These are phyloP conservation scores for Podospora australis DNA, from an alignment of 495 filamentous ascomycete genomes.

Conservation along the genomic window DNA sequence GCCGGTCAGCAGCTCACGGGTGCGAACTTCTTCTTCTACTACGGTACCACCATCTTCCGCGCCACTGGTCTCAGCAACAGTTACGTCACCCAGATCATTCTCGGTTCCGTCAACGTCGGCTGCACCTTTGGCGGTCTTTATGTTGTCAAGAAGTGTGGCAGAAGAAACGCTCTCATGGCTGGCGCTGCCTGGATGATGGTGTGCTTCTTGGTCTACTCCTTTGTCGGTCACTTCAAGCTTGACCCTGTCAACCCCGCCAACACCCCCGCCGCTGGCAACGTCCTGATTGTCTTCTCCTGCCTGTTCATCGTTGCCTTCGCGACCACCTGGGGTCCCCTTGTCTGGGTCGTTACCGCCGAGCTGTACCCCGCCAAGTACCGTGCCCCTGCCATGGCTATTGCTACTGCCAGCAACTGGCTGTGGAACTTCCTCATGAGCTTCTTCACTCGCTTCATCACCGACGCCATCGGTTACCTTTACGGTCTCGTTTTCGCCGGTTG, in stretches of 20 bases:
- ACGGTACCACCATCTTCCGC: conserved; percentile 65
- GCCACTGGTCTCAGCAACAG: conserved; percentile 61
- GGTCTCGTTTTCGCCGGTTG: conserved; percentile 79
- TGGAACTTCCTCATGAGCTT: conserved; percentile 63
- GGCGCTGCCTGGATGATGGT: conserved; percentile 64
- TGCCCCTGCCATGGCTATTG: conserved; percentile 66
- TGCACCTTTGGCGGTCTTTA: conserved; percentile 69
- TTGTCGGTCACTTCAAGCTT: conserved; percentile 56
- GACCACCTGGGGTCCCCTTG: conserved; percentile 78
- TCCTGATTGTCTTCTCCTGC: conserved; percentile 78
- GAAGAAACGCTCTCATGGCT: conserved; percentile 57
- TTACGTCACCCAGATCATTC: conserved; percentile 68
- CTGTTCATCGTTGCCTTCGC: conserved; percentile 58
- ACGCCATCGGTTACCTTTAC: conserved; percentile 70
- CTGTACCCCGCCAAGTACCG: conserved; percentile 75
- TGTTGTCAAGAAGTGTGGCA: conserved; percentile 64
- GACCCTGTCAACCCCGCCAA: conserved; percentile 42
- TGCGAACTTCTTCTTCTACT: conserved; percentile 81
- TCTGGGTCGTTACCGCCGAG: conserved; percentile 76
- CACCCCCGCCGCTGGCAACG: conserved; percentile 54
- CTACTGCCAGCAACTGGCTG: conserved; percentile 79
- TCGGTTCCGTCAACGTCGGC: conserved; percentile 66
- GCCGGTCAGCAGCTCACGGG: conserved; percentile 66
- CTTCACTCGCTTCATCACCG: conserved; percentile 55
- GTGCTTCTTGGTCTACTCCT: conserved; percentile 72